Evolutionary conservation across 495 filamentous ascomycete genomes (phyloP), one percentile per base, ranked within the genome.

Genomic region (Podospora pseudoanserina): DNA sequence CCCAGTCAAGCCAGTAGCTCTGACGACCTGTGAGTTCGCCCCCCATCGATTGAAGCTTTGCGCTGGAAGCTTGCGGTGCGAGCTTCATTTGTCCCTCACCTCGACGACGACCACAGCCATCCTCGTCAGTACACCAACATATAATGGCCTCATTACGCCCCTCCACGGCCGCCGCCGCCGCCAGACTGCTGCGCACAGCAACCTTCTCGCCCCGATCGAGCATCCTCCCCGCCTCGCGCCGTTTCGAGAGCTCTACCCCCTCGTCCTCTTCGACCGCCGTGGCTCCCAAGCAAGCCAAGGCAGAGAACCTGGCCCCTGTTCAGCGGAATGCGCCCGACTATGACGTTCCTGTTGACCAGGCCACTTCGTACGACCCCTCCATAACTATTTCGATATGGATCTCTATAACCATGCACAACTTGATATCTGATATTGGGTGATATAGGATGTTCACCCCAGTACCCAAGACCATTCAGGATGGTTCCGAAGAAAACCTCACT

Each of bases 381-480:
- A n/a, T 60, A 53, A 4, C 20, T 20, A 6, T 7, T 6, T 20
- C 23, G 20, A 44, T 19, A 54, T 19, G 67, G 32, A 61, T 69
- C 28, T 55, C 55, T 19, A 58, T 19, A 15, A 15, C 13, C 55
- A 19, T 58, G 6, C 19, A 15, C n/a, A 58, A 18, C 55, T 26
- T 49, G 39, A 59, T 53, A 27, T 60, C 44, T 57, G 39, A 60
- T 59, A 19, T 63, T 23, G 18, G 2, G 26, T 7, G 18, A 19
- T 20, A 32, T 68, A 97, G 94, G 64, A 86, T 85, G 76, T 99
- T 92, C 81, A 96, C 94, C 39, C 94, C 92, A 26, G 87, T 97
- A 57, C 93, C 95, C 66, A 92, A 89, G 82, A 84, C 88, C 67
- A 88, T 96, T 62, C 92, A 96, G 87, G 90, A 94, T 78, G 94